Base-by-base conservation (phyloP, 2,329 filamentous ascomycete species). In the Colletotrichum cereale region DNA sequence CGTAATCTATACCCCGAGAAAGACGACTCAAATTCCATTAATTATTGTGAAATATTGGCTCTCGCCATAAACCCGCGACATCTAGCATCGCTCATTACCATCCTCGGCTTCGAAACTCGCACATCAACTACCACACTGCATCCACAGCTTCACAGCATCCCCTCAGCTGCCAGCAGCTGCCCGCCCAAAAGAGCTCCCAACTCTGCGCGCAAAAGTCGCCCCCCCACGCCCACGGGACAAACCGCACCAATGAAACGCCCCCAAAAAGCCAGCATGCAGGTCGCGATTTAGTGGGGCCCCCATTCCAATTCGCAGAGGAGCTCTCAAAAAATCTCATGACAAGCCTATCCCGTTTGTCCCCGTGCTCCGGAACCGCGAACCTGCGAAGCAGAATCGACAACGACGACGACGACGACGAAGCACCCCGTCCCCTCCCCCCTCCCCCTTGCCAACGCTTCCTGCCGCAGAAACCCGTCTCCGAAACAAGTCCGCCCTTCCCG, bases 261-360 rank as follows among this genome's bases (percentile, higher is more conserved):
- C 12, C 38, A 71, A 71, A 68, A 62, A 62, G 58, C 21, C 21
- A 47, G 42, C 63, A 24, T 66, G 26, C 40, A 55, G 12, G 48
- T 50, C 36, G 48, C 44, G 5, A 47, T 47, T 47, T 26, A 58
- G 34, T 40, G 62, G 48, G 26, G 3, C 21, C 56, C 47, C 57
- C 65, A 48, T 50, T 50, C 26, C 42, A 62, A 58, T 44, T 66
- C 53, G n/a, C 24, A 67, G 44, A 56, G 52, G 52, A 52, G 44
- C 34, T 63, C 66, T 58, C 58, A 56, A 68, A 68, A 68, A 68
- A 68, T 68, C 66, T 68, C 66, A 64, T 68, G 66, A 64, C 57
- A 70, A 38, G 58, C 58, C 44, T 57, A 52, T 64, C 40, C 70
- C 61, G 48, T 52, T 58, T 47, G 16, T n/a, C 62, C 56, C 58